phyloP scores from a whole-genome alignment of 2,329 filamentous ascomycete genomes.

The Trichoderma citrinoviride region DNA sequence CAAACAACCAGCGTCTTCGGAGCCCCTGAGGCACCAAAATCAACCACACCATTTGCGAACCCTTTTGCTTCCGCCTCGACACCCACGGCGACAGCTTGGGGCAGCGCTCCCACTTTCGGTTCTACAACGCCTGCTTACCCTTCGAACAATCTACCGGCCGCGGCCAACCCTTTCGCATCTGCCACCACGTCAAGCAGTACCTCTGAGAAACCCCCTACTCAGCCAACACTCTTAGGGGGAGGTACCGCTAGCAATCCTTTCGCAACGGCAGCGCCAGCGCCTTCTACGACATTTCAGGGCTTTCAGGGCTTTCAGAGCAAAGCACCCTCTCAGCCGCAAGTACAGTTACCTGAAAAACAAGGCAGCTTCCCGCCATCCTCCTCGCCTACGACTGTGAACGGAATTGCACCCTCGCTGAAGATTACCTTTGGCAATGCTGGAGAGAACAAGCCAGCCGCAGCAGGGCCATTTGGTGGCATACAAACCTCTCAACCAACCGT shows the following conservation, averaged over 20 bases:
- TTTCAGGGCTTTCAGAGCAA: constrained; percentile 2
- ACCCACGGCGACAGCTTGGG: neutral
- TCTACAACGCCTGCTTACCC: neutral
- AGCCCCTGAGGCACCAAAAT: neutral
- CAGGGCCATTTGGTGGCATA: neutral
- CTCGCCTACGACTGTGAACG: constrained; percentile 23
- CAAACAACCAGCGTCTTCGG: constrained; percentile 4
- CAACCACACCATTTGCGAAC: constrained; percentile 9
- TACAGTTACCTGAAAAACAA: constrained; percentile 17
- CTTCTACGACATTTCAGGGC: neutral
- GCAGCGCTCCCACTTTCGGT: neutral
- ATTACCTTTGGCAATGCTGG: neutral
- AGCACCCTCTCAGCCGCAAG: neutral
- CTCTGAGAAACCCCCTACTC: constrained; percentile 12
- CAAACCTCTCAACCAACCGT: neutral
- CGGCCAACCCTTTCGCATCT: constrained; percentile 19
- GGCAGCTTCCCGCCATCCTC: constrained; percentile 28
- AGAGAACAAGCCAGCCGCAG: constrained; percentile 4
- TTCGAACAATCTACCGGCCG: neutral
- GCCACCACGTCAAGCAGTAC: neutral
- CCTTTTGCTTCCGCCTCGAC: constrained; percentile 18
- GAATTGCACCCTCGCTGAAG: constrained; percentile 16
- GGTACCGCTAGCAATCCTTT: constrained; percentile 8
- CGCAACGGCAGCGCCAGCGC: neutral
- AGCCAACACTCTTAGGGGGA: neutral